Base-by-base conservation (phyloP, 129 eudicot genomes). In the Lonicera japonica region DNA sequence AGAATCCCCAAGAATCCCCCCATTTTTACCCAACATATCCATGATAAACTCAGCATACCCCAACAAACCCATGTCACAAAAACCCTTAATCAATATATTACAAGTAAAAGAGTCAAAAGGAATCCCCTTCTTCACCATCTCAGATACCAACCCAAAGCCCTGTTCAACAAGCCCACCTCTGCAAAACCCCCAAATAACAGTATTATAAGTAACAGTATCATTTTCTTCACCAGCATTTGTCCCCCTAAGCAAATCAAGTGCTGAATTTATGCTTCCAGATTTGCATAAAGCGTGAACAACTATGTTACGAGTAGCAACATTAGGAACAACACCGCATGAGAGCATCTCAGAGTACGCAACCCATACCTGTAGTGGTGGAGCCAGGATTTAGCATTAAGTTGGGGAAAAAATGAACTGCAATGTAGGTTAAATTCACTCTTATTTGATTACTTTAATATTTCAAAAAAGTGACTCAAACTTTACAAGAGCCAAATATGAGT, bases 161-260 rank as follows among this genome's bases (percentile, higher is more conserved):
- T 66, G 70, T 56, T 81, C 77, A 22, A 72, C 82, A 58, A 59
- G 62, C 48, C 90, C 77, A 40, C 54, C 56, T 73, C 53, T 79
- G 73, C 95, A 94, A 58, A 94, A 75, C 15, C 95, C 99, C 95
- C 89, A 75, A n/a, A 94, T 85, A 20, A 94, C 82, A 74, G 83
- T 94, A 77, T 94, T 94, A 69, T 94, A 94, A 76, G 75, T 79
- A 54, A 94, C 86, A 54, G 68, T 77, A 69, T 94, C 84, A 55
- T 63, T 72, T 61, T 60, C 77, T 52, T 60, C 58, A 50, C n/a
- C 18, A 51, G 58, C 45, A 15, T 15, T 54, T 43, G 8, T 43
- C 47, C 75, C 79, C 14, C 82, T 64, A 17, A 88, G 43, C 16
- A 88, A 74, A 58, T 65, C 67, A 19, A 94, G 74, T 8, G 86